phyloP scores from a whole-genome alignment of 2,329 filamentous ascomycete species.

The Grosmannia serpens region DNA sequence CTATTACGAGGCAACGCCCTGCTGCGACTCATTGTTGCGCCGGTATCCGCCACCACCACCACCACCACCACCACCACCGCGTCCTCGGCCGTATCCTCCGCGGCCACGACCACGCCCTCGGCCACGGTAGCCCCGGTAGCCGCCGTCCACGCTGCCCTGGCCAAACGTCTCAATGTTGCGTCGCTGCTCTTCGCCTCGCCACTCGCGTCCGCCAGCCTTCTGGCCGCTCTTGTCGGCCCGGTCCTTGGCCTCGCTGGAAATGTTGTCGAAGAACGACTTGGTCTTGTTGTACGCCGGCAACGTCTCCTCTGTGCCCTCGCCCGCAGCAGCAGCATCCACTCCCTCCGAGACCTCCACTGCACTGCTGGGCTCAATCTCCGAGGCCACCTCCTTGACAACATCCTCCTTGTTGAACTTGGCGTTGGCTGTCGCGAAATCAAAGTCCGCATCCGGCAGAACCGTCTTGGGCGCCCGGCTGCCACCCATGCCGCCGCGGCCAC shows the following conservation, averaged over 20 bases:
- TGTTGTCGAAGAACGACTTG: slow-evolving; percentile 94
- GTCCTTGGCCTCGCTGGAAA: slow-evolving; percentile 87
- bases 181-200: slow-evolving; percentile 84
- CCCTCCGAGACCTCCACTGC: slow-evolving; percentile 19
- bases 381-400: slow-evolving; percentile 78
- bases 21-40: slow-evolving; percentile 8
- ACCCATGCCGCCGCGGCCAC: slow-evolving; percentile 25
- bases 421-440: slow-evolving; percentile 79
- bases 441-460: slow-evolving; percentile 82
- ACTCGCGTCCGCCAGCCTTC: slow-evolving; percentile 69
- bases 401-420: slow-evolving; percentile 84
- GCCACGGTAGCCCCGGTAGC: slow-evolving; percentile 65
- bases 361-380: slow-evolving; percentile 28
- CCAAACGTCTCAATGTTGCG: slow-evolving; percentile 98
- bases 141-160: slow-evolving; percentile 83
- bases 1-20: background rate
- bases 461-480: slow-evolving; percentile 52
- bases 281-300: slow-evolving; percentile 70
- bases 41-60: slow-evolving; percentile 12
- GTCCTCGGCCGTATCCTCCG: slow-evolving; percentile 26
- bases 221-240: slow-evolving; percentile 60
- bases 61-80: slow-evolving; percentile 19
- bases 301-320: slow-evolving; percentile 17
- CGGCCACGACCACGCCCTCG: slow-evolving; percentile 63
- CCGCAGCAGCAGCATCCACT: slow-evolving; percentile 4